Evolutionary conservation across 305 asterid genomes (phyloP).

Genomic region (Fraxinus sp.): DNA sequence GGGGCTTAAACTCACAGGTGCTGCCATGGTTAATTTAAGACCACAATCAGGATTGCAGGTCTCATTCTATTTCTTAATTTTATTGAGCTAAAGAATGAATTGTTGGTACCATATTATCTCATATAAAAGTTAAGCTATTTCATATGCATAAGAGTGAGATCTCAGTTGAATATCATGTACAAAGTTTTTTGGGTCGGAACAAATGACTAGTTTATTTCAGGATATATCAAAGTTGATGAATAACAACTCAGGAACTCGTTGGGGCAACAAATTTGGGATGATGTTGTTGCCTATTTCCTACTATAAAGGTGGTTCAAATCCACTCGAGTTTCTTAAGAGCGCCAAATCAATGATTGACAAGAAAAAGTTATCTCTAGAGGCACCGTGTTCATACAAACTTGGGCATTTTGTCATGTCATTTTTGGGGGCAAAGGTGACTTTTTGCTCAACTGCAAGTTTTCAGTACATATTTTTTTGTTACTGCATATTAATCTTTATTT

Average conservation of each 20-base stretch:
- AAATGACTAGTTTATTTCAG: slow-evolving; percentile 27
- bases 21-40: slow-evolving; percentile 76
- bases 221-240: slow-evolving; percentile 47
- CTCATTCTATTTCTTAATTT: not conserved
- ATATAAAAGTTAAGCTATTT: not conserved
- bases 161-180: not conserved
- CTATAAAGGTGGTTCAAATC: slow-evolving; percentile 40
- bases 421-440: slow-evolving; percentile 61
- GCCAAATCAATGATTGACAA: slow-evolving; percentile 70
- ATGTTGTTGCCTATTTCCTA: slow-evolving; percentile 60
- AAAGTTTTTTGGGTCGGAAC: not conserved
- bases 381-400: slow-evolving; percentile 50
- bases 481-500: not conserved
- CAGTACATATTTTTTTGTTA: not conserved
- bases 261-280: slow-evolving; percentile 78
- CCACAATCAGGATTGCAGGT: slow-evolving; percentile 67
- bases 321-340: slow-evolving; percentile 53
- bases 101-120: not conserved
- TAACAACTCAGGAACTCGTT: slow-evolving; percentile 28
- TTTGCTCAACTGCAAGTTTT: not conserved
- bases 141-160: not conserved
- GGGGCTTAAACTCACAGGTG: slow-evolving; percentile 67
- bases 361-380: slow-evolving; percentile 74
- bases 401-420: slow-evolving; percentile 37
- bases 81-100: not conserved